Evolutionary conservation across 2,329 filamentous ascomycete genomes (phyloP).

Genomic region (Colletotrichum noveboracense): DNA sequence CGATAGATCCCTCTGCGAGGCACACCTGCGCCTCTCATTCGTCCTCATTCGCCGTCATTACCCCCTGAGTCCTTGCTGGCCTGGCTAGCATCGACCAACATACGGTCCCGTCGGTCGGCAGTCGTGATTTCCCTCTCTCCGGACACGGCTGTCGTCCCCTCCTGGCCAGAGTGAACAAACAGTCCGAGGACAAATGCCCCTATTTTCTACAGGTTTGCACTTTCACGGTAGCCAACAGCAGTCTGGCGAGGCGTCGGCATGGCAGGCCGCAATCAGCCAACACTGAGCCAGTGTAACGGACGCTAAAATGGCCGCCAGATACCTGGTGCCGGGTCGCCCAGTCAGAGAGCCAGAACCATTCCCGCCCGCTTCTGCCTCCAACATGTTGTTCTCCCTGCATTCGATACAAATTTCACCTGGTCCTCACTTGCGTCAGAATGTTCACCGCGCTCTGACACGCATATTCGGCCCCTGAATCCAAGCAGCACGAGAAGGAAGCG

Average conservation of each 20-base stretch:
- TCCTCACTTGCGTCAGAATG: not conserved
- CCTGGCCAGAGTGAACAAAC: not conserved
- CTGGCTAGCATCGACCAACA: not conserved
- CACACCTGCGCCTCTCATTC: not conserved
- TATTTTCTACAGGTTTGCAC: not conserved
- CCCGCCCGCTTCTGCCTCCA: not conserved
- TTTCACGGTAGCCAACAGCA: not conserved
- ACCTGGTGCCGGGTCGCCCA: not conserved
- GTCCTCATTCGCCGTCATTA: not conserved
- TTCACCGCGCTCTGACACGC: not conserved
- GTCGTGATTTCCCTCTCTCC: not conserved
- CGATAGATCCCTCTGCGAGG: not conserved
- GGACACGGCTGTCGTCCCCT: not conserved
- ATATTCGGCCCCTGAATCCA: not conserved
- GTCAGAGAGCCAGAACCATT: not conserved
- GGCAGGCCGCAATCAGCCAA: not conserved
- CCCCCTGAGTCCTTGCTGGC: not conserved
- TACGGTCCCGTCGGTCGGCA: not conserved
- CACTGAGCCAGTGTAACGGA: slow-evolving; percentile 5
- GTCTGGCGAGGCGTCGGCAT: not conserved
- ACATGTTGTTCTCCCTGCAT: slow-evolving; percentile 14
- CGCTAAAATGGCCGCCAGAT: not conserved
- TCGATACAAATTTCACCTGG: not conserved
- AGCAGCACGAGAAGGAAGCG: not conserved
- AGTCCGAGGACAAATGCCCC: not conserved